Conservation (phyloP, 176 grass and related monocot genomes). For the Aegilops bicornis region DNA sequence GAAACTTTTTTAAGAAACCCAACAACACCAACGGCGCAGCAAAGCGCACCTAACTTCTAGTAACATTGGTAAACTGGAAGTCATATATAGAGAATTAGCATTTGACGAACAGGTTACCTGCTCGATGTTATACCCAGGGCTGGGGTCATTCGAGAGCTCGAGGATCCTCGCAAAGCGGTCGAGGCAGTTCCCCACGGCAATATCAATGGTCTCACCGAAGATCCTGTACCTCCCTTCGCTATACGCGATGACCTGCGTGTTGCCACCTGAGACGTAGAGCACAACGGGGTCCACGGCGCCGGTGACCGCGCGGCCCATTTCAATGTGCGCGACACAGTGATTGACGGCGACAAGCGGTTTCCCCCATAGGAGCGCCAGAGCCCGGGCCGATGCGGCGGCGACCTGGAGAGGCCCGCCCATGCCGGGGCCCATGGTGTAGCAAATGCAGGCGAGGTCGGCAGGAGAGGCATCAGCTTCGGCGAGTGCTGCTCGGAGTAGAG, state of each 20-base stretch:
- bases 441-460: constrained; percentile 69
- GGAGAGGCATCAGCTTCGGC: constrained; percentile 40
- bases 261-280: constrained; percentile 82
- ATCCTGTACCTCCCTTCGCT: constrained; percentile 87
- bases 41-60: too few species aligned
- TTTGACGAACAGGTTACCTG: constrained; percentile 43
- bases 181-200: constrained; percentile 84
- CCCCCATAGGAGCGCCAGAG: constrained; percentile 65
- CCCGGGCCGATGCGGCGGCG: constrained; percentile 59
- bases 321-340: constrained; percentile 94
- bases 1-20: too few species aligned
- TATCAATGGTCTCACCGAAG: constrained; percentile 93
- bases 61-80: not conserved
- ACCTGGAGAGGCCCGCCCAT: constrained; percentile 96
- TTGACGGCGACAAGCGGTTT: constrained; percentile 92
- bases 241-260: constrained; percentile 93
- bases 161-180: constrained; percentile 88
- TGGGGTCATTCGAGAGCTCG: constrained; percentile 83
- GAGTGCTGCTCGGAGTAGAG: constrained; percentile 66
- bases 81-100: too few species aligned
- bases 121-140: constrained; percentile 85
- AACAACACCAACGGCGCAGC: too few species aligned
- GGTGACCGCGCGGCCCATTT: constrained; percentile 90
- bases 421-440: constrained; percentile 91
- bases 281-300: constrained; percentile 83